Conservation (phyloP, 2,329 filamentous ascomycete genomes). For the Fusarium xylarioides region DNA sequence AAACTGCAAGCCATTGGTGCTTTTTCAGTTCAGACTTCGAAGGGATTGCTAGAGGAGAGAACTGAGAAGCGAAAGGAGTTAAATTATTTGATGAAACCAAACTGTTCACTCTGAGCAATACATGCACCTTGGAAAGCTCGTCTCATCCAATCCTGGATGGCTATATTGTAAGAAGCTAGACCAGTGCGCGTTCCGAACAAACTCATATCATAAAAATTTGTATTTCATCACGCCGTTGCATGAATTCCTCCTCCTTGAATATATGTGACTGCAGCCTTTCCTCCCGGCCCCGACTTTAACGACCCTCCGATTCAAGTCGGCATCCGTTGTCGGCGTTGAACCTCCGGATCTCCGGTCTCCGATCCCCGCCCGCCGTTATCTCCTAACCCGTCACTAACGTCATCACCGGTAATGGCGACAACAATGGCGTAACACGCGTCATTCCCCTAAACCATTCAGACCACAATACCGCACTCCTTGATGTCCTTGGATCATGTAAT, state of each 20-base stretch:
- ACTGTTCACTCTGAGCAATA: not conserved
- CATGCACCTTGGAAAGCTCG: not conserved
- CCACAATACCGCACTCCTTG: not conserved
- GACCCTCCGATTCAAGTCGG: not conserved
- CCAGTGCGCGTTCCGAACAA: not conserved
- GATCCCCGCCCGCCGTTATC: slow-evolving; percentile 17
- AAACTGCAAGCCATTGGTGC: not conserved
- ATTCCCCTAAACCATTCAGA: not conserved
- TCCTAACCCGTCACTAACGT: slow-evolving; percentile 20
- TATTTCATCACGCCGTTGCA: not conserved
- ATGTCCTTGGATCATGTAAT: not conserved
- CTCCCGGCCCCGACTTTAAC: not conserved
- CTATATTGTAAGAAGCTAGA: not conserved
- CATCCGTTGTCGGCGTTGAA: not conserved
- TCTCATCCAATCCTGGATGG: not conserved
- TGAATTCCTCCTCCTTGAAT: not conserved
- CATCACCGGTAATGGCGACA: slow-evolving; percentile 15
- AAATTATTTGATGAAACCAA: not conserved
- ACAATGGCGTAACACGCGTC: not conserved
- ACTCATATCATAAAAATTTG: not conserved
- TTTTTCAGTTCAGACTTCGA: not conserved
- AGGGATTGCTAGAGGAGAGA: not conserved
- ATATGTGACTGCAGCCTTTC: not conserved
- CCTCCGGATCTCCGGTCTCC: slow-evolving; percentile 13
- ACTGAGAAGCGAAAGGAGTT: not conserved